A percentile compares a stretch with the other conserved stretches of the same genome.
Evolutionary conservation across 768 basidiomycete genomes (phyloP).

Genomic region (Mycena filopes): DNA sequence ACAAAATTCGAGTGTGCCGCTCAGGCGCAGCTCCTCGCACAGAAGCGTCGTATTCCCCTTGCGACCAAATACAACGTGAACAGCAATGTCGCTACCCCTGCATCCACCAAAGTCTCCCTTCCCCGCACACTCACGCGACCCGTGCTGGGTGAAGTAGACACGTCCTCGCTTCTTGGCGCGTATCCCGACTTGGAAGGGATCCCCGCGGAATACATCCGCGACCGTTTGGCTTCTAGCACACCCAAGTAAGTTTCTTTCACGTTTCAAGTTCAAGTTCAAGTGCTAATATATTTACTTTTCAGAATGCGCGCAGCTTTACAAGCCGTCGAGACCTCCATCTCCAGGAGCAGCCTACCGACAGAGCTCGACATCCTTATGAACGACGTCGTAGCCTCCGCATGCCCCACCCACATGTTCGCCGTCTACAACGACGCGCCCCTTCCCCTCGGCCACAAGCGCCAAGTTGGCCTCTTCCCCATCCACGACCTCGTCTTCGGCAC

Average conservation of each 20-base stretch:
- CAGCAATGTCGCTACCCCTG: slow-evolving; percentile 5
- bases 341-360: slow-evolving; percentile 26
- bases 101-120: slow-evolving; percentile 25
- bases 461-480: slow-evolving; percentile 51
- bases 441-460: slow-evolving; percentile 33
- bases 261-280: background rate
- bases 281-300: slow-evolving; percentile 9
- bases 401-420: slow-evolving; percentile 49
- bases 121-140: slow-evolving; percentile 37
- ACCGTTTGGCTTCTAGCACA: slow-evolving; percentile 23
- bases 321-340: slow-evolving; percentile 1
- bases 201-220: slow-evolving; percentile 36
- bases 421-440: slow-evolving; percentile 44
- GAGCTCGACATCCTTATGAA: slow-evolving; percentile 41
- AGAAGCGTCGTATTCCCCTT: slow-evolving; percentile 27
- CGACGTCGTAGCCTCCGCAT: slow-evolving; percentile 30
- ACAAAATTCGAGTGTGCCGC: slow-evolving; percentile 22
- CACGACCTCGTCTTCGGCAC: slow-evolving; percentile 57
- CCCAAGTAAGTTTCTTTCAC: slow-evolving; percentile 26
- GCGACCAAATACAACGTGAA: slow-evolving; percentile 23
- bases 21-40: slow-evolving; percentile 15
- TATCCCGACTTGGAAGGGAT: slow-evolving; percentile 31
- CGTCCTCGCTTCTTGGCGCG: slow-evolving; percentile 18
- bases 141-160: slow-evolving; percentile 32
- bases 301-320: slow-evolving; percentile 36